A percentile compares a stretch with the other conserved stretches of the same genome.
Conservation (phyloP, 2,329 filamentous ascomycete species). For the Penicillium vulpinum region DNA sequence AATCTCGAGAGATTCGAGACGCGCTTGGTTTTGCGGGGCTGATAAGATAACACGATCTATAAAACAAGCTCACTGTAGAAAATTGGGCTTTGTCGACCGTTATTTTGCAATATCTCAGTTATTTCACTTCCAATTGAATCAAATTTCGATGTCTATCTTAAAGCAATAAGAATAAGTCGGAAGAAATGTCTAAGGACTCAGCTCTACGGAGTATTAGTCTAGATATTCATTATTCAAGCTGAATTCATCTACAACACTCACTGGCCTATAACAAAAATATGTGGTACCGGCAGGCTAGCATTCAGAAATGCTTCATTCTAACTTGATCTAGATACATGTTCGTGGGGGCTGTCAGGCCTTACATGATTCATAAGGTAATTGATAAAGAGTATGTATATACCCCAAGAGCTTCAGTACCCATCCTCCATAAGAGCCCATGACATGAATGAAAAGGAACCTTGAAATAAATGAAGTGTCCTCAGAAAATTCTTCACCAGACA, state of each 20-base stretch:
- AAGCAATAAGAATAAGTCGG: no score
- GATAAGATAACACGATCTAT: slow-evolving; percentile 10
- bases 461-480: not conserved
- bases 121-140: not conserved
- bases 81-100: not conserved
- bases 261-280: no score
- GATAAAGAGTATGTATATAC: not conserved
- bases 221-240: not conserved
- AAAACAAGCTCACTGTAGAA: not conserved
- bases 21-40: slow-evolving; percentile 7
- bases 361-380: no score
- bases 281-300: no score
- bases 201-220: not conserved
- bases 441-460: not conserved
- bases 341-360: no score
- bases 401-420: not conserved
- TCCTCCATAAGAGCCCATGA: not conserved
- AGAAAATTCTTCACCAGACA: no score
- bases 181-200: not conserved
- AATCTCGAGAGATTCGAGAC: not conserved
- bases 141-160: not conserved
- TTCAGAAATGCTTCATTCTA: not conserved
- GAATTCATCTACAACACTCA: not conserved
- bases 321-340: no score
- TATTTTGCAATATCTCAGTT: not conserved